Base-by-base conservation (phyloP, 306 rosid species). In the Sicyos baderoa region DNA sequence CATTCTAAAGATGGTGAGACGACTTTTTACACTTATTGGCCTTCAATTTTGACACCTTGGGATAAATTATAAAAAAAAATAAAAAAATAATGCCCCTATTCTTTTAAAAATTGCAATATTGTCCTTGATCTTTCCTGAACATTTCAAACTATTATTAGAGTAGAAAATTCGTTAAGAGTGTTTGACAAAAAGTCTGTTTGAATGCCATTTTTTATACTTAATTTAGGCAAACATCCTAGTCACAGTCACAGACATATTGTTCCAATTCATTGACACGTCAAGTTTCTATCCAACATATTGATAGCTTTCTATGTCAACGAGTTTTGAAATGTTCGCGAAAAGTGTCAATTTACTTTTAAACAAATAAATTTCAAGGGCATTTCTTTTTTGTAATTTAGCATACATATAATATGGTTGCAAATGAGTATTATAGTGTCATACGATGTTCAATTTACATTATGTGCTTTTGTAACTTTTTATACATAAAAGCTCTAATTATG, bases 1-100 rank as follows among this genome's bases (percentile, higher is more conserved):
- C 56, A 82, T 88, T 78, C 74, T 93, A 76, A 86, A 86, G 77
- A 40, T 80, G 91, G 98, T 93, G 78, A 83, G 89, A 64, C 18
- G n/a, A 73, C 61, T 72, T 23, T 72, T 66, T 52, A 14, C 22
- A 14, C 22, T 72, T 62, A 23, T 73, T 42, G 64, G 50, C 65
- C 55, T 57, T 52, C 54, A 3, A 35, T 35, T 6, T 35, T 2
- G 40, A 35, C 40, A 35, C 40, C 40, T 35, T 35, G 4, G 40
- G 40, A 3, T 35, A 6, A 35, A 35, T 35, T 35, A 3, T 35
- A 35, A 35, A 35, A 29, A 29, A 35, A 35, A 6, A 35, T 25
- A 25, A 25, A 25, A 25, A 40, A n/a, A n/a, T n/a, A n/a, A 40
- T 7, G 7, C 10, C 14, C 49, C 3, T 44, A 44, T 44, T 44